Base-by-base conservation (phyloP, 345 rosid species). In the Syzygium grande region DNA sequence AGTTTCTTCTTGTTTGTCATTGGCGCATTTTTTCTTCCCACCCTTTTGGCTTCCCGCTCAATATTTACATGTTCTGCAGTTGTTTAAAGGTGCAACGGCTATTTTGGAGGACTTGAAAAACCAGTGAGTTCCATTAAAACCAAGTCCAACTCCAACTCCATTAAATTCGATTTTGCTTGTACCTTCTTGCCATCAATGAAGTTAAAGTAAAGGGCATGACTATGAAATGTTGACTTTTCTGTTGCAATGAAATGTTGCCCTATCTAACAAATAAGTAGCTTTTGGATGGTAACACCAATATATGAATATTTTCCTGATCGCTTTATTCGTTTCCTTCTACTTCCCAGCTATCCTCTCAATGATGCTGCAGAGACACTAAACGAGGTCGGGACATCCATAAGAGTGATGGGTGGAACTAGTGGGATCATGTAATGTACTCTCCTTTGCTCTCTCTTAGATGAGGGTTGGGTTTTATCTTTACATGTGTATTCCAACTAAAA, bases 351-450 rank as follows among this genome's bases (percentile, higher is more conserved):
- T 93, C 99, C 99, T 77, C 93, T 96, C 89, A 95, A 95, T 59
- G 95, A 96, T 93, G 96, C 95, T 79, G 95, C 96, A 1, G 99
- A 98, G 93, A 98, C 99, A 87, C 93, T 96, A 63, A 95, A 94
- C 87, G 98, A 96, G 90, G 96, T 98, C 86, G 98, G 97, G 86
- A 92, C 95, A 92, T 96, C 93, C 83, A 98, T 96, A 41, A 73
- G 80, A 34, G 80, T 34, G 80, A 73, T 73, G 99, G 99, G 99
- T 87, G 99, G 99, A 52, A 97, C 99, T 84, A 97, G 99, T 88
- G 99, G 99, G 88, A 95, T 97, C 87, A 80, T 97, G 99, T 96
- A 97, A 54, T 23, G 49, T 61, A 61, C 58, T 52, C 29, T 49
- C 79, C 52, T 17, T 51, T 77, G 51, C 27, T 30, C 27, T 10